Evolutionary conservation across 129 eudicot species (phyloP).

Genomic region (Ambrosia trifida): DNA sequence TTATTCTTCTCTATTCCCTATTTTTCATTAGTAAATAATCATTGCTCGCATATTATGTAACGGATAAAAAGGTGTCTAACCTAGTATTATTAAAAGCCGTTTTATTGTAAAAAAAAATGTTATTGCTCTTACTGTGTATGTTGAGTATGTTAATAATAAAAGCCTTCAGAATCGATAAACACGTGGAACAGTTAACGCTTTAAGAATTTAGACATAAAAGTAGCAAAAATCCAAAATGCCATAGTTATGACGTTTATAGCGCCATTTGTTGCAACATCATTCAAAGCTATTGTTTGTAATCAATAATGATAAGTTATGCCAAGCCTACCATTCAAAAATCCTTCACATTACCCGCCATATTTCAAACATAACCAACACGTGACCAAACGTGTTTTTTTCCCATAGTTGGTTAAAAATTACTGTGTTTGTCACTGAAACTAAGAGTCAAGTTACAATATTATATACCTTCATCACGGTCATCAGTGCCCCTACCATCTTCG

Average conservation of each 20-base stretch:
- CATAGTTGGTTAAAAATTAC: not conserved
- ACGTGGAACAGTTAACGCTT: not conserved
- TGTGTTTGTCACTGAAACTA: not conserved
- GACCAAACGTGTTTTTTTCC: not conserved
- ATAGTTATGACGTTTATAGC: not conserved
- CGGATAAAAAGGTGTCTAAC: not conserved
- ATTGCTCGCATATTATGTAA: not conserved
- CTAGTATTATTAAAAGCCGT: not conserved
- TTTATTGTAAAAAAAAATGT: not conserved
- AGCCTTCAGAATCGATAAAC: not conserved
- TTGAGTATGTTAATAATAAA: too few species aligned
- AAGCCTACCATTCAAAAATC: conserved; percentile 5
- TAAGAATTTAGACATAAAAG: too few species aligned
- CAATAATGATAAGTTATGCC: conserved; percentile 5
- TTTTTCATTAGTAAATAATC: conserved; percentile 5
- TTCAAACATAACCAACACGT: conserved; percentile 8
- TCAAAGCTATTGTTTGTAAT: conserved; percentile 2
- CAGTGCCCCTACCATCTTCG: conserved; percentile 41
- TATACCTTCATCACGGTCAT: conserved; percentile 51
- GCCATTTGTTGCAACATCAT: not conserved
- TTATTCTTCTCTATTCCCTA: not conserved
- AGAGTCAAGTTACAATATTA: not conserved
- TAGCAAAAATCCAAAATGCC: not conserved
- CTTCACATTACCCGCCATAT: not conserved
- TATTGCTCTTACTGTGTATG: not conserved